Conservation (phyloP, 148 eudicot genomes). For the Amaranthus hypochondriacus region DNA sequence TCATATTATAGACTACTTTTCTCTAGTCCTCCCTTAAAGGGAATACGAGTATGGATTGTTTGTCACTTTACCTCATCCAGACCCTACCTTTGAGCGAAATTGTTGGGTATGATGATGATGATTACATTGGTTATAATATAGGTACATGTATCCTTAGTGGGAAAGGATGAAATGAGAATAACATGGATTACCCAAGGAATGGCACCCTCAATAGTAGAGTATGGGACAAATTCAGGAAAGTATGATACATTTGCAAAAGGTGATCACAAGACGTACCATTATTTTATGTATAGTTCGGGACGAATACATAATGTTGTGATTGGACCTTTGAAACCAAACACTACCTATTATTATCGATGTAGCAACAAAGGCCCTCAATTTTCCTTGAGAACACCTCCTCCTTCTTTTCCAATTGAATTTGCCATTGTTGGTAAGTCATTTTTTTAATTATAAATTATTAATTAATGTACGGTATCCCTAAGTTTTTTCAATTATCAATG, state of each 20-base stretch:
- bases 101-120: too few relatives aligned
- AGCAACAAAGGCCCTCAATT: slow-evolving; percentile 62
- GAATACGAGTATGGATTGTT: too few relatives aligned
- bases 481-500: too few relatives aligned
- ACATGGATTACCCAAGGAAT: slow-evolving; percentile 56
- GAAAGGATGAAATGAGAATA: slow-evolving; percentile 56
- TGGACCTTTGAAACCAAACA: slow-evolving; percentile 62
- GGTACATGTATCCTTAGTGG: slow-evolving; percentile 73
- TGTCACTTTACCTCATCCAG: too few relatives aligned
- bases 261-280: slow-evolving; percentile 41
- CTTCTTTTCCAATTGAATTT: slow-evolving; percentile 58
- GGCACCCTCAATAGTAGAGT: slow-evolving; percentile 45
- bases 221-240: slow-evolving; percentile 44
- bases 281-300: slow-evolving; percentile 60
- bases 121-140: slow-evolving; percentile 6
- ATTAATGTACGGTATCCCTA: too few relatives aligned
- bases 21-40: too few relatives aligned
- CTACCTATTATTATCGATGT: slow-evolving; percentile 61
- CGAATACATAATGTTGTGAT: slow-evolving; percentile 56
- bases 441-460: background rate
- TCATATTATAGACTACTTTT: too few relatives aligned
- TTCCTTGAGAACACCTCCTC: slow-evolving; percentile 64
- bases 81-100: too few relatives aligned
- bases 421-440: slow-evolving; percentile 49
- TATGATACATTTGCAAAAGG: slow-evolving; percentile 44